phyloP scores from a whole-genome alignment of 441 rosid genomes.

The Euphorbia schlechtendalii region DNA sequence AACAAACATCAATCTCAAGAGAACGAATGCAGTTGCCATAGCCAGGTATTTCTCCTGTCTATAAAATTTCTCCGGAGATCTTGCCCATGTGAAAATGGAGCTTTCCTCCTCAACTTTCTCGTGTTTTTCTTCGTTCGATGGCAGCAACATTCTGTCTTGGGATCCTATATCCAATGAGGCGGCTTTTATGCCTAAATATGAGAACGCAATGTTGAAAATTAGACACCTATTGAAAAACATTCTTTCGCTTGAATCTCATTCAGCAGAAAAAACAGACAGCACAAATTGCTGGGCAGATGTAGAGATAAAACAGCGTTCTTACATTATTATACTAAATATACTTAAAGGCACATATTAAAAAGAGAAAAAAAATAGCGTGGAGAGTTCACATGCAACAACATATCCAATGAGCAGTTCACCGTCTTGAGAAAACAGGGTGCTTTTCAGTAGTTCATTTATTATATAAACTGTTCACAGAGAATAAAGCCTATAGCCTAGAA shows the following conservation, averaged over 20 bases:
- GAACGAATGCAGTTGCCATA: constrained; percentile 61
- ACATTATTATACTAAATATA: too few relatives aligned
- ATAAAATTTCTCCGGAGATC: constrained; percentile 85
- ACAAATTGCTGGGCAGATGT: neutral
- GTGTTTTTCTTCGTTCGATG: constrained; percentile 43
- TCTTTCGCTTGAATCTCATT: neutral
- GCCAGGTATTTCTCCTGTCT: constrained; percentile 75
- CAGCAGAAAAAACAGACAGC: neutral
- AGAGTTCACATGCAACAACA: neutral
- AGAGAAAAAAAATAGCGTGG: neutral
- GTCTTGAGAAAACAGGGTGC: neutral
- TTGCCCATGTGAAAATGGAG: constrained; percentile 93
- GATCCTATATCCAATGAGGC: constrained; percentile 35
- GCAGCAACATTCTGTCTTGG: constrained; percentile 30
- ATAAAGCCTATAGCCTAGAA: neutral
- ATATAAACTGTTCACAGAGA: neutral
- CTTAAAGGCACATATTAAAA: too few relatives aligned
- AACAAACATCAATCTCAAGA: constrained; percentile 47
- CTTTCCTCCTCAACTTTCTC: constrained; percentile 51
- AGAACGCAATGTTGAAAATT: constrained; percentile 10
- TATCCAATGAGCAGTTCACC: neutral
- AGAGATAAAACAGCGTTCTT: too few relatives aligned
- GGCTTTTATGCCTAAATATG: constrained; percentile 49
- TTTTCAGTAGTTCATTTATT: neutral
- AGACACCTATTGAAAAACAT: constrained; percentile 6